Evolutionary conservation across 805 yeast genomes (phyloP).

Genomic region (Wickerhamomyces bovis): DNA sequence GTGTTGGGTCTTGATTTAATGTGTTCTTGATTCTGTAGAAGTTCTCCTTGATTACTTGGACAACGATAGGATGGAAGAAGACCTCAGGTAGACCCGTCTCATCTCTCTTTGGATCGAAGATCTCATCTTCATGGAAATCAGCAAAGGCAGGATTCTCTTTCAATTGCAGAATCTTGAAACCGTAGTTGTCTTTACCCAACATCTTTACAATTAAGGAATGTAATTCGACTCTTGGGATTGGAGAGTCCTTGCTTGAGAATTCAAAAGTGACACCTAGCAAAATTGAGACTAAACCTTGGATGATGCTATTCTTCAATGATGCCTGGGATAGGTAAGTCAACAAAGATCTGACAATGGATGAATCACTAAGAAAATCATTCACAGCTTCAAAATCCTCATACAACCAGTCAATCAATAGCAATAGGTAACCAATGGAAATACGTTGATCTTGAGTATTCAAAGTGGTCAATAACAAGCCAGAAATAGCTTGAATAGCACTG

Average conservation of each 20-base stretch:
- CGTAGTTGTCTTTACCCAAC: constrained; percentile 78
- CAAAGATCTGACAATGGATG: constrained; percentile 59
- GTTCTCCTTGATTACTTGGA: constrained; percentile 63
- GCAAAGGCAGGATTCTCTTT: constrained; percentile 52
- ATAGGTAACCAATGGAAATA: constrained; percentile 68
- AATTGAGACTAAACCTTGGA: constrained; percentile 68
- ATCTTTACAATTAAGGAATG: constrained; percentile 58
- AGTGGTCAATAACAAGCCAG: constrained; percentile 66
- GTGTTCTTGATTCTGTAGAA: constrained; percentile 62
- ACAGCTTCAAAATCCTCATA: constrained; percentile 75
- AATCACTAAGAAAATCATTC: constrained; percentile 64
- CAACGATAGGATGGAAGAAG: constrained; percentile 61
- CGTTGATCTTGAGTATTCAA: constrained; percentile 64
- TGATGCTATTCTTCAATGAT: constrained; percentile 45
- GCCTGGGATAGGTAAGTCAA: constrained; percentile 56
- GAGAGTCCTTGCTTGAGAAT: constrained; percentile 56
- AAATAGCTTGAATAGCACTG: constrained; percentile 65
- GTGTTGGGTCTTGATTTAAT: constrained; percentile 63
- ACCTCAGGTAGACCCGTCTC: constrained; percentile 85
- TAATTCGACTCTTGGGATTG: constrained; percentile 53
- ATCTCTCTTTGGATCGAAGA: constrained; percentile 52
- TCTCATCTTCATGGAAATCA: constrained; percentile 46
- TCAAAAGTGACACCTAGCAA: constrained; percentile 77
- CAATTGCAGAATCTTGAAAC: constrained; percentile 66
- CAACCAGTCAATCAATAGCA: constrained; percentile 69